phyloP scores from a whole-genome alignment of 768 basidiomycete species.

The Cyclocybe cylindracea region DNA sequence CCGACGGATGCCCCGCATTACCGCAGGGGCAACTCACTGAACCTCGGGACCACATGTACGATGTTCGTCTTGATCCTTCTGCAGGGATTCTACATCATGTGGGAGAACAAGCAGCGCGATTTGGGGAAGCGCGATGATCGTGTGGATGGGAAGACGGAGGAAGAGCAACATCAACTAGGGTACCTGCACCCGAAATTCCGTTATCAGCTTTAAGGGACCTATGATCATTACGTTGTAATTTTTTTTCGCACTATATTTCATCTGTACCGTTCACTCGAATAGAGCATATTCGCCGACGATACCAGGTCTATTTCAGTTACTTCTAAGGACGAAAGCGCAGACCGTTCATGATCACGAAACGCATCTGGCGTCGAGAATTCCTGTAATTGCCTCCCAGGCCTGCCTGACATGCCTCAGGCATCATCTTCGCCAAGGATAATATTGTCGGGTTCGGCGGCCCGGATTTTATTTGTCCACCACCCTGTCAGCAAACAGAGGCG shows the following conservation, averaged over 20 bases:
- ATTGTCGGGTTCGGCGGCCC: neutral
- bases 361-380: too few relatives aligned
- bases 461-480: neutral
- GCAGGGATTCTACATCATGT: slow-evolving; percentile 32
- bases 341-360: too few relatives aligned
- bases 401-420: too few relatives aligned
- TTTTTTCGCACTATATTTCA: too few relatives aligned
- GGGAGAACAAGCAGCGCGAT: slow-evolving; percentile 41
- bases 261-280: too few relatives aligned
- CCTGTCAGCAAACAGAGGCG: neutral
- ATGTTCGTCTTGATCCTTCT: slow-evolving; percentile 28
- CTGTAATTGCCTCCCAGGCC: too few relatives aligned
- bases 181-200: slow-evolving; percentile 42
- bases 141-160: slow-evolving; percentile 32
- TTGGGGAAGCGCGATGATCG: slow-evolving; percentile 40
- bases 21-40: slow-evolving; percentile 43
- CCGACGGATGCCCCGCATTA: slow-evolving; percentile 43
- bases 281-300: too few relatives aligned
- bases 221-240: too few relatives aligned
- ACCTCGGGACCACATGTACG: slow-evolving; percentile 35
- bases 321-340: too few relatives aligned
- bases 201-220: slow-evolving; percentile 30
- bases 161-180: slow-evolving; percentile 38
- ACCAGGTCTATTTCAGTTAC: too few relatives aligned
- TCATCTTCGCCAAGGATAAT: too few relatives aligned